phyloP scores from a whole-genome alignment of 768 basidiomycete genomes.

The Amanita pseudoporphyria region DNA sequence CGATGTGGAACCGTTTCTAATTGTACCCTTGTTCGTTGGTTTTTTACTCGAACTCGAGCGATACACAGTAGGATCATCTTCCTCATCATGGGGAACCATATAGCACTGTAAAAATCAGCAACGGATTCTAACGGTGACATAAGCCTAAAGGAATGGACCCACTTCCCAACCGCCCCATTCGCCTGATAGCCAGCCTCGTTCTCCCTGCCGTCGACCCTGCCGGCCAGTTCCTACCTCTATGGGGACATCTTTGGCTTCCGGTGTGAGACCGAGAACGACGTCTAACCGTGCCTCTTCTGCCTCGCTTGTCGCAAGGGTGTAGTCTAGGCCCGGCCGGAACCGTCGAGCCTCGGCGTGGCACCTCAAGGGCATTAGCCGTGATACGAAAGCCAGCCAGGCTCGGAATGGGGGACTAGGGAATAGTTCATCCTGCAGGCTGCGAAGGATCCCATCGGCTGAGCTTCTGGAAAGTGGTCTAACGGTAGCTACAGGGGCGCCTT shows the following conservation, averaged over 20 bases:
- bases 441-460: slow-evolving; percentile 49
- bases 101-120: slow-evolving; percentile 59
- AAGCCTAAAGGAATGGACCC: slow-evolving; percentile 13
- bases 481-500: slow-evolving; percentile 29
- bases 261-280: slow-evolving; percentile 80
- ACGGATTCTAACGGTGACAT: background rate
- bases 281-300: slow-evolving; percentile 77
- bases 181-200: slow-evolving; percentile 55
- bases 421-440: slow-evolving; percentile 64
- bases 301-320: slow-evolving; percentile 87
- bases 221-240: slow-evolving; percentile 16
- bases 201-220: slow-evolving; percentile 10
- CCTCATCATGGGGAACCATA: slow-evolving; percentile 89
- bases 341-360: slow-evolving; percentile 75
- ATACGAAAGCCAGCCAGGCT: slow-evolving; percentile 77
- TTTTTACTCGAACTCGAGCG: slow-evolving; percentile 50
- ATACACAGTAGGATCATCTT: slow-evolving; percentile 94
- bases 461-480: slow-evolving; percentile 44
- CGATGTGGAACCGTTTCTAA: slow-evolving; percentile 4
- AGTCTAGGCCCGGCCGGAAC: slow-evolving; percentile 89
- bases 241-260: slow-evolving; percentile 32
- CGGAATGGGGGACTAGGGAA: slow-evolving; percentile 79
- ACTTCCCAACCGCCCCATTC: slow-evolving; percentile 96
- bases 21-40: slow-evolving; percentile 12
- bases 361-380: slow-evolving; percentile 60